Evolutionary conservation across 139 green algal species (phyloP).

Genomic region (Trebouxia sp.): DNA sequence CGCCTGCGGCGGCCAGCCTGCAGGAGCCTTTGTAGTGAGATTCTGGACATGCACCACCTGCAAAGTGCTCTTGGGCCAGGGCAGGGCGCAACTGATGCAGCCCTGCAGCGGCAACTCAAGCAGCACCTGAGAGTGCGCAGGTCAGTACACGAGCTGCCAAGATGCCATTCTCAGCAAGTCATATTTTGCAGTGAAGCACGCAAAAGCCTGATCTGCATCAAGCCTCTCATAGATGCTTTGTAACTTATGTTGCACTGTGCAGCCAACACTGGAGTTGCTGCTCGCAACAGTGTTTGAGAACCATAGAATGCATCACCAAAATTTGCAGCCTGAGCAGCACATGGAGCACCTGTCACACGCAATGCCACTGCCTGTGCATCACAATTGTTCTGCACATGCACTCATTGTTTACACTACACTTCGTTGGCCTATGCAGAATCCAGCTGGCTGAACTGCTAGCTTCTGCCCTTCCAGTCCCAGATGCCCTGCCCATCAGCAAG

Average conservation of each 20-base stretch:
- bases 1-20: background rate
- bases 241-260: no score
- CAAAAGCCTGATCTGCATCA: no score
- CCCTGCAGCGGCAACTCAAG: background rate
- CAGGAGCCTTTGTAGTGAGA: background rate
- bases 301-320: no score
- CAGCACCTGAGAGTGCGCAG: conserved; percentile 4
- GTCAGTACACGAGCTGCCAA: background rate
- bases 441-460: conserved; percentile 16
- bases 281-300: no score
- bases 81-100: background rate
- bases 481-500: conserved; percentile 5
- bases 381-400: no score
- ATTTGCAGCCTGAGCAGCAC: no score
- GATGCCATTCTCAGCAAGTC: no score
- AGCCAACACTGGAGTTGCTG: no score
- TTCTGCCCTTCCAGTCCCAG: conserved; percentile 6
- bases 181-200: no score
- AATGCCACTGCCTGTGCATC: background rate
- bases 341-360: background rate
- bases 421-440: no score
- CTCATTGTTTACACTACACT: no score
- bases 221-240: no score
- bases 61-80: background rate
- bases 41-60: background rate